A percentile compares a stretch with the other conserved stretches of the same genome.
Conservation (phyloP, 306 rosid genomes). For the Castanea sativa region DNA sequence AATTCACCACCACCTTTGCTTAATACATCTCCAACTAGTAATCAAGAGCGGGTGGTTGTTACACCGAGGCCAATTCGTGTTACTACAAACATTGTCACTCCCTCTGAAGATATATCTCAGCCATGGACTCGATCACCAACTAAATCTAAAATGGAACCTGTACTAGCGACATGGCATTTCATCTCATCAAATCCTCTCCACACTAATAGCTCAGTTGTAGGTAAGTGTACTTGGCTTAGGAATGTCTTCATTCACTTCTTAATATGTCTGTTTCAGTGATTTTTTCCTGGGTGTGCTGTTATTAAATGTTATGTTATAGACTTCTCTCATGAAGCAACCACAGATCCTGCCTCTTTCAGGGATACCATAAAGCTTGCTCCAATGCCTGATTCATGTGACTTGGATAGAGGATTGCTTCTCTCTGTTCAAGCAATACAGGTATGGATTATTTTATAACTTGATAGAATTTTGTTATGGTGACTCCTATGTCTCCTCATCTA, state of each 20-base stretch:
- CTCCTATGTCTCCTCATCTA: neutral
- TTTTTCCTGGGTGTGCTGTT: slow-evolving; percentile 19
- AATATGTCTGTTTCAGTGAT: slow-evolving; percentile 4
- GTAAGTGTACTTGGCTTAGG: slow-evolving; percentile 56
- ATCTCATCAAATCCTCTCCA: slow-evolving; percentile 50
- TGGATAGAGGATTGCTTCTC: slow-evolving; percentile 97
- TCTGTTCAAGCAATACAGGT: slow-evolving; percentile 99
- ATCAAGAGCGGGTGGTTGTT: slow-evolving; percentile 57
- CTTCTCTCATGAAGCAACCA: slow-evolving; percentile 98
- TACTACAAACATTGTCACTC: slow-evolving; percentile 61
- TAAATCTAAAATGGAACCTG: slow-evolving; percentile 84
- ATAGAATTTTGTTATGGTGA: slow-evolving; percentile 23
- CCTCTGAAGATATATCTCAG: slow-evolving; percentile 87
- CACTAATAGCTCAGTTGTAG: slow-evolving; percentile 54
- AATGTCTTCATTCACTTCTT: slow-evolving; percentile 20
- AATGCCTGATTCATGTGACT: slow-evolving; percentile 94
- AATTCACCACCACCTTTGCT: slow-evolving; percentile 92
- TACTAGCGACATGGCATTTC: slow-evolving; percentile 86
- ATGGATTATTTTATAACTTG: slow-evolving; percentile 30
- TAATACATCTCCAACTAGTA: slow-evolving; percentile 45
- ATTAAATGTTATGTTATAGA: slow-evolving; percentile 36
- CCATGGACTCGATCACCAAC: slow-evolving; percentile 99
- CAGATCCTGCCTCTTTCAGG: slow-evolving; percentile 99
- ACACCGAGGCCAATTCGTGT: slow-evolving; percentile 98
- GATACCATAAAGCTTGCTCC: slow-evolving; percentile 82